phyloP scores from a whole-genome alignment of 2,329 filamentous ascomycete genomes.

The Diaporthe batatas region DNA sequence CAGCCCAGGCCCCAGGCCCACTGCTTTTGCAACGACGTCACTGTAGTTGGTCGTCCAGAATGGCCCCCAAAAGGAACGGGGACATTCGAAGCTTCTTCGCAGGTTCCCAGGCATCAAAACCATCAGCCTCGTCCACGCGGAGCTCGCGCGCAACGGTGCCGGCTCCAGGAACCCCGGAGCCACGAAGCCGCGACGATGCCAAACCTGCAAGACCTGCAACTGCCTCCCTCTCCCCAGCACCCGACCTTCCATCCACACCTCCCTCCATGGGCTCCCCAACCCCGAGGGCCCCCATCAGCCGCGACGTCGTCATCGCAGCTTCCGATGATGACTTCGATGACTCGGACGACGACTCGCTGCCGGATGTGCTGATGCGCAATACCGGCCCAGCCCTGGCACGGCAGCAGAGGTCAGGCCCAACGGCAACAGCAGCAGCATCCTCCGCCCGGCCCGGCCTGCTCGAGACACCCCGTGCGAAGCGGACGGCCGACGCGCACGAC shows the following conservation, averaged over 20 bases:
- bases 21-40: neutral
- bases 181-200: neutral
- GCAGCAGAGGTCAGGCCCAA: constrained; percentile 54
- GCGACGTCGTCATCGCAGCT: constrained; percentile 73
- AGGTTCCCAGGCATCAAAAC: constrained; percentile 38
- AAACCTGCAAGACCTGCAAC: neutral
- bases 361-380: constrained; percentile 57
- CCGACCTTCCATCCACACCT: constrained; percentile 41
- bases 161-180: constrained; percentile 1
- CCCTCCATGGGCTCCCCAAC: constrained; percentile 44
- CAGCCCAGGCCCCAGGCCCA: neutral
- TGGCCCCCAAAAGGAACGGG: constrained; percentile 45
- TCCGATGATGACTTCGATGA: constrained; percentile 80
- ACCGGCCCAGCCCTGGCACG: constrained; percentile 43
- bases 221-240: neutral
- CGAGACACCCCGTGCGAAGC: constrained; percentile 63
- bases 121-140: constrained; percentile 22
- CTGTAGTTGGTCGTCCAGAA: neutral
- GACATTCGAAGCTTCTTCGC: constrained; percentile 57
- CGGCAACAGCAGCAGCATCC: constrained; percentile 59
- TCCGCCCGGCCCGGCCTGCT: constrained; percentile 45
- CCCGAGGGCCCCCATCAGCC: constrained; percentile 51
- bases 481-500: constrained; percentile 56
- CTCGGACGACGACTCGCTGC: constrained; percentile 72
- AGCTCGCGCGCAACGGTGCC: neutral